Evolutionary conservation across 129 eudicot genomes (phyloP).

Genomic region (Ambrosia artemisiifolia): DNA sequence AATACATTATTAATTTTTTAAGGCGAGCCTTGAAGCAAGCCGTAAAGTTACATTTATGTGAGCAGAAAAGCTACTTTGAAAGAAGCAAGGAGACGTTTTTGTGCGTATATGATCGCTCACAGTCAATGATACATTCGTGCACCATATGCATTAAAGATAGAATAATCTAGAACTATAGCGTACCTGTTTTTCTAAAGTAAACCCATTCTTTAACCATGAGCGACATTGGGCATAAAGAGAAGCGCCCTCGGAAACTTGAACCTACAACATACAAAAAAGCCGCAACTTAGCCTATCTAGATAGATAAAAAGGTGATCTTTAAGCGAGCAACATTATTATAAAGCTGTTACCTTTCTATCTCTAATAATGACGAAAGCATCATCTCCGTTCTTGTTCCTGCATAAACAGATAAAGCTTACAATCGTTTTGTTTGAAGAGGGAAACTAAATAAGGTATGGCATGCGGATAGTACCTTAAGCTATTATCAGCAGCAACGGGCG

Average conservation of each 20-base stretch:
- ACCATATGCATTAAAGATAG: not conserved
- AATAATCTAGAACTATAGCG: not conserved
- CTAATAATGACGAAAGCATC: slow-evolving; percentile 38
- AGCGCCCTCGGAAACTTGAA: slow-evolving; percentile 46
- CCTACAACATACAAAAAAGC: slow-evolving; percentile 35
- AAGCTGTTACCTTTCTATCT: slow-evolving; percentile 51
- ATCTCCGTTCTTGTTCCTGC: slow-evolving; percentile 50
- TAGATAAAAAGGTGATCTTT: not conserved
- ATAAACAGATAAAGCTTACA: slow-evolving; percentile 12
- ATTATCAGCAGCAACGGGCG: slow-evolving; percentile 38
- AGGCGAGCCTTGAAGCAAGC: no score
- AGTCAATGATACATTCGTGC: not conserved
- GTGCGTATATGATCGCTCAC: no score
- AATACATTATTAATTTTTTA: no score
- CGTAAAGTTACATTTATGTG: no score
- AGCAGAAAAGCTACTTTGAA: no score
- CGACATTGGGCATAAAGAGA: slow-evolving; percentile 72
- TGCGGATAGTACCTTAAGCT: slow-evolving; percentile 35
- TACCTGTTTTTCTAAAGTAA: slow-evolving; percentile 62
- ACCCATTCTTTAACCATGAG: slow-evolving; percentile 76
- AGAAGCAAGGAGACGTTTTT: no score
- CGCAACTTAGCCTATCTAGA: not conserved
- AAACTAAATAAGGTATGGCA: slow-evolving; percentile 4
- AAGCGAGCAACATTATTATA: not conserved
- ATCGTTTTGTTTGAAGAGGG: slow-evolving; percentile 1